Percentiles rank a stretch among this genome's conserved stretches.
Evolutionary conservation across 805 yeast species (phyloP).

Genomic region (Cyberlindnera euphorbiiphila): DNA sequence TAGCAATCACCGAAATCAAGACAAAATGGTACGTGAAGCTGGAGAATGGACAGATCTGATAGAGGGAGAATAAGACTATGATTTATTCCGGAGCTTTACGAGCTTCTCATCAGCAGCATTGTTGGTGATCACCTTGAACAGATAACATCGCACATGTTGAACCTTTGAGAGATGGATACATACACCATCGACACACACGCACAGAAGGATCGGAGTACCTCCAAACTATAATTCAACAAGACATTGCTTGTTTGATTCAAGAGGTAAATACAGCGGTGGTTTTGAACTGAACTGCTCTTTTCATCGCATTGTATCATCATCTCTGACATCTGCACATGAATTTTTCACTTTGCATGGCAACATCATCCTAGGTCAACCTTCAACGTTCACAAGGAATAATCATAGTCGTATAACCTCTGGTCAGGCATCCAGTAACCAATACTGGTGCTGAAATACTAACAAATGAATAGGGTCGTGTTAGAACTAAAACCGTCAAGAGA

Average conservation of each 20-base stretch:
- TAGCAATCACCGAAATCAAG: constrained; percentile 11
- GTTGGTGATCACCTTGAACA: constrained; percentile 11
- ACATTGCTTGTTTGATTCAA: too few relatives aligned
- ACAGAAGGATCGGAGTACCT: not conserved
- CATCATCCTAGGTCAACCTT: too few relatives aligned
- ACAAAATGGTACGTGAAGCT: constrained; percentile 14
- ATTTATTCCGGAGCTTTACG: constrained; percentile 7
- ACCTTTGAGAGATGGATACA: too few relatives aligned
- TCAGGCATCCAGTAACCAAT: not conserved
- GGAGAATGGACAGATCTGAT: not conserved
- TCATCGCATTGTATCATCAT: too few relatives aligned
- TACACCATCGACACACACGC: not conserved
- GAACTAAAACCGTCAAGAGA: constrained; percentile 99
- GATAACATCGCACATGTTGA: too few relatives aligned
- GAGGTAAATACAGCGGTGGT: too few relatives aligned
- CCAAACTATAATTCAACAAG: too few relatives aligned
- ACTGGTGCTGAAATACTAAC: constrained; percentile 20
- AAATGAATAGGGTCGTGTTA: constrained; percentile 88
- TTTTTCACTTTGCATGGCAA: too few relatives aligned
- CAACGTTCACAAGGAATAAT: too few relatives aligned
- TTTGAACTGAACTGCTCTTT: too few relatives aligned
- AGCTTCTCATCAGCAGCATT: constrained; percentile 5
- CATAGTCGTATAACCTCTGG: too few relatives aligned
- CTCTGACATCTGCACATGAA: too few relatives aligned
- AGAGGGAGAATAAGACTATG: constrained; percentile 5